Conservation (phyloP, 345 rosid species). For the Brassica juncea region DNA sequence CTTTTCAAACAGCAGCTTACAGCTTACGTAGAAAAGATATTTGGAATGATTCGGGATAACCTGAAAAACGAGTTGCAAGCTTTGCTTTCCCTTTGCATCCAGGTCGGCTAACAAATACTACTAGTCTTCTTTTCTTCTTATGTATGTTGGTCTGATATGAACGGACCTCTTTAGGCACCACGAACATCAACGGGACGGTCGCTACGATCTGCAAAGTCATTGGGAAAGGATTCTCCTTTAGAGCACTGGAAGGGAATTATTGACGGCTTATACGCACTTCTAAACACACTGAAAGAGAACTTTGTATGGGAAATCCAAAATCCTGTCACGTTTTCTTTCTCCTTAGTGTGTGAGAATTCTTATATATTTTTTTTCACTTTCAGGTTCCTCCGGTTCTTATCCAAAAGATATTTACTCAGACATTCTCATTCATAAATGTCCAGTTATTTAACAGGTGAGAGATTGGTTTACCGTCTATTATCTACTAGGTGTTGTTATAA, state of each 20-base stretch:
- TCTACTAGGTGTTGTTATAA: slow-evolving; percentile 12
- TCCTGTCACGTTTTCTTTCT: slow-evolving; percentile 6
- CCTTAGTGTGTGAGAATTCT: slow-evolving; percentile 29
- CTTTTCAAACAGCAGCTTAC: slow-evolving; percentile 96
- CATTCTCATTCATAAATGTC: slow-evolving; percentile 90
- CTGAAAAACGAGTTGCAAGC: slow-evolving; percentile 85
- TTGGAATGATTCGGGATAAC: slow-evolving; percentile 95
- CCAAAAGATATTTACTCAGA: slow-evolving; percentile 88
- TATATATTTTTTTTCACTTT: slow-evolving; percentile 30
- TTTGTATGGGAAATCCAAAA: slow-evolving; percentile 58
- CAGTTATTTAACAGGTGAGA: slow-evolving; percentile 87
- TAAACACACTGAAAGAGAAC: slow-evolving; percentile 77
- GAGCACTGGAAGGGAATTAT: slow-evolving; percentile 89
- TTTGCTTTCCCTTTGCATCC: slow-evolving; percentile 85
- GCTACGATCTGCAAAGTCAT: slow-evolving; percentile 75
- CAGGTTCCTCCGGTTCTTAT: slow-evolving; percentile 94
- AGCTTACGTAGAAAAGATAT: slow-evolving; percentile 94
- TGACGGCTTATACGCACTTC: slow-evolving; percentile 74
- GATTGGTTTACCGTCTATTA: not conserved
- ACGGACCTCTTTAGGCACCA: slow-evolving; percentile 65
- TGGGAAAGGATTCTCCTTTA: slow-evolving; percentile 78
- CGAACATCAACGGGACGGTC: slow-evolving; percentile 83
- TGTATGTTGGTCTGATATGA: slow-evolving; percentile 29
- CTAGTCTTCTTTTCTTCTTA: slow-evolving; percentile 3
- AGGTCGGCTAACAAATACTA: slow-evolving; percentile 51